Evolutionary conservation across 108 stramenopile species (phyloP), one percentile per base, ranked within the genome.

Genomic region (Aurantiochytrium sp.): DNA sequence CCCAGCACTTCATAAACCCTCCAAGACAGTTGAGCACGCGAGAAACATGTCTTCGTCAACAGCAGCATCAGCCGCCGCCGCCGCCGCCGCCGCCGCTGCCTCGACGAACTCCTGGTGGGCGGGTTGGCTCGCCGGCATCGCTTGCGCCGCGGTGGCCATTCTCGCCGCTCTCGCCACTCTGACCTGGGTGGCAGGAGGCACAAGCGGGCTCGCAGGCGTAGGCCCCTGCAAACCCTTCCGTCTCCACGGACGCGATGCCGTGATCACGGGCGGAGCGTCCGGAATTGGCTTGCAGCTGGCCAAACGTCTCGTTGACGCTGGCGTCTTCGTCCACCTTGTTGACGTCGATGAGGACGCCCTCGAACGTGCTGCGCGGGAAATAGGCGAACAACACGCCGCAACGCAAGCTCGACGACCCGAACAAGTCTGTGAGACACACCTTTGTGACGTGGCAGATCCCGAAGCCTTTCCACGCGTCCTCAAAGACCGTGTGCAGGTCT

Each of bases 231-330:
- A 10, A 83, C 44, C 73, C 44, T 83, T 83, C 49, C 5, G 8
- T 8, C 47, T 83, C 14, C 21, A 21, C 21, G 49, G 49, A 5
- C 44, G 73, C 23, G 44, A 45, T 5, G 49, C 49, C n/a, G 73
- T 83, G 73, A 21, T 83, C 47, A 83, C 73, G 47, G 73, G 73
- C 25, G 73, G 73, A 14, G 73, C 73, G 19, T 83, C 73, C 49
- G 73, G 73, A 5, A 83, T 83, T 21, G 73, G 73, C 10, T 21
- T 83, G 6, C 18, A 51, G 49, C 18, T 83, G 16, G 60, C 60
- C 10, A 25, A 35, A 8, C 12, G 35, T 5, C 60, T 64, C 29
- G 29, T 64, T 16, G 60, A 25, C 8, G n/a, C 8, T 6, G 60
- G 60, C 35, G 25, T 21, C 5, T 16, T 21, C 35, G 60, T 64